These are phyloP conservation scores for Geum urbanum DNA, from an alignment of 306 rosid species.

Conservation along the genomic window DNA sequence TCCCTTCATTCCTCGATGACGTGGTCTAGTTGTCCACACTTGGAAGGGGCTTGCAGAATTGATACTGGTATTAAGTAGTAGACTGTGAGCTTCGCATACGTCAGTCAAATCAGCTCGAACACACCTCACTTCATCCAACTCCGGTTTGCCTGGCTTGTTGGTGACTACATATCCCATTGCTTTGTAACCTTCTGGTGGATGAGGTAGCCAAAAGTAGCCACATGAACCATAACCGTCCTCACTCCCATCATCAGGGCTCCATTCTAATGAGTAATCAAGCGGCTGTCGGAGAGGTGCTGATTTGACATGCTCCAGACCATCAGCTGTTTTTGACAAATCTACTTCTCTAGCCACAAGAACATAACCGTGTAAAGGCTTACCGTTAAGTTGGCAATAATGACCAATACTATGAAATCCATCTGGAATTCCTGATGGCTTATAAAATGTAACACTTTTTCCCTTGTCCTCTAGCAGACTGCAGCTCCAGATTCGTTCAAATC, in stretches of 20 bases:
- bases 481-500: slow-evolving; percentile 61
- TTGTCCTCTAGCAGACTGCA: slow-evolving; percentile 34
- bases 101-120: slow-evolving; percentile 72
- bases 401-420: slow-evolving; percentile 69
- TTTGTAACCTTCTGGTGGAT: slow-evolving; percentile 72
- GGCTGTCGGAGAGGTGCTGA: slow-evolving; percentile 58
- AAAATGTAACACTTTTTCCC: slow-evolving; percentile 50
- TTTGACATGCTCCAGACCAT: slow-evolving; percentile 20
- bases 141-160: slow-evolving; percentile 50
- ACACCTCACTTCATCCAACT: slow-evolving; percentile 65
- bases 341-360: slow-evolving; percentile 71
- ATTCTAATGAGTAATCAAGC: slow-evolving; percentile 56
- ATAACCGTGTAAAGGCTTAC: slow-evolving; percentile 59
- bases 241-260: slow-evolving; percentile 56
- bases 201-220: slow-evolving; percentile 82
- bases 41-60: slow-evolving; percentile 38
- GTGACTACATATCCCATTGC: slow-evolving; percentile 74
- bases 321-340: slow-evolving; percentile 25
- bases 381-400: slow-evolving; percentile 64
- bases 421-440: slow-evolving; percentile 65
- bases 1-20: slow-evolving; percentile 58
- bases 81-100: slow-evolving; percentile 50
- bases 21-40: slow-evolving; percentile 62
- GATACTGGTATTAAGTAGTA: slow-evolving; percentile 35
- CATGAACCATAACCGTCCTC: slow-evolving; percentile 31